A percentile compares a stretch with the other conserved stretches of the same genome.
phyloP scores from a whole-genome alignment of 768 basidiomycete genomes.

The Cystofilobasidium ferigula region DNA sequence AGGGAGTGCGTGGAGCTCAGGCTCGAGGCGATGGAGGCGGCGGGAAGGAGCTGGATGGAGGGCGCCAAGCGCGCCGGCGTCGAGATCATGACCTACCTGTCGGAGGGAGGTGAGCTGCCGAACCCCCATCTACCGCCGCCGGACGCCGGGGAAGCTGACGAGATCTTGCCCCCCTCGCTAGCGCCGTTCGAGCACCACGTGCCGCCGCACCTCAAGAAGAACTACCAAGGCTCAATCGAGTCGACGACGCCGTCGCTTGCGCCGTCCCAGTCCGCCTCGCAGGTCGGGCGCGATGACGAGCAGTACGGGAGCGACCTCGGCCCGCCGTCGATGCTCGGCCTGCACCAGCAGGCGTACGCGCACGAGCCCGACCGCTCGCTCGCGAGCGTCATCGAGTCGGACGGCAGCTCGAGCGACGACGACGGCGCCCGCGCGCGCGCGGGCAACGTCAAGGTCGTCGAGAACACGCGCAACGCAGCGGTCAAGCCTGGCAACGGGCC shows the following conservation, averaged over 20 bases:
- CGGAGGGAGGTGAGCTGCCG: slow-evolving; percentile 17
- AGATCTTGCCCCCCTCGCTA: not conserved
- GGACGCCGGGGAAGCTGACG: not conserved
- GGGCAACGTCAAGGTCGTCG: slow-evolving; percentile 11
- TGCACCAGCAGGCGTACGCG: slow-evolving; percentile 5
- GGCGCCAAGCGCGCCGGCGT: slow-evolving; percentile 22
- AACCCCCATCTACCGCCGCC: not conserved
- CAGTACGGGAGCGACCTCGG: slow-evolving; percentile 2
- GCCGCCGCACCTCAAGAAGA: slow-evolving; percentile 7
- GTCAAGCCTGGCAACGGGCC: not conserved
- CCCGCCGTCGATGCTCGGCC: slow-evolving; percentile 5
- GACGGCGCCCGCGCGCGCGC: not conserved
- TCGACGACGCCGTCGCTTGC: slow-evolving; percentile 24
- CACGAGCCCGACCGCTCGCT: slow-evolving; percentile 6
- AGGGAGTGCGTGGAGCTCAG: slow-evolving; percentile 15
- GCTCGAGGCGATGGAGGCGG: slow-evolving; percentile 10
- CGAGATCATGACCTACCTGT: slow-evolving; percentile 20
- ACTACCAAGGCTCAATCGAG: slow-evolving; percentile 22
- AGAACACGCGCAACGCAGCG: slow-evolving; percentile 12
- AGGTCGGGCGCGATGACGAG: slow-evolving; percentile 23
- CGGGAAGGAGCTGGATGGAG: slow-evolving; percentile 8
- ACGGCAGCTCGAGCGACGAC: slow-evolving; percentile 19
- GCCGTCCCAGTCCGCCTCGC: slow-evolving; percentile 25
- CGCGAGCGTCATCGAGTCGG: slow-evolving; percentile 22
- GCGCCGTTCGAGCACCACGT: slow-evolving; percentile 19